These are phyloP conservation scores for Pulveroboletus sp. DNA, from an alignment of 768 basidiomycete genomes.

Conservation along the genomic window DNA sequence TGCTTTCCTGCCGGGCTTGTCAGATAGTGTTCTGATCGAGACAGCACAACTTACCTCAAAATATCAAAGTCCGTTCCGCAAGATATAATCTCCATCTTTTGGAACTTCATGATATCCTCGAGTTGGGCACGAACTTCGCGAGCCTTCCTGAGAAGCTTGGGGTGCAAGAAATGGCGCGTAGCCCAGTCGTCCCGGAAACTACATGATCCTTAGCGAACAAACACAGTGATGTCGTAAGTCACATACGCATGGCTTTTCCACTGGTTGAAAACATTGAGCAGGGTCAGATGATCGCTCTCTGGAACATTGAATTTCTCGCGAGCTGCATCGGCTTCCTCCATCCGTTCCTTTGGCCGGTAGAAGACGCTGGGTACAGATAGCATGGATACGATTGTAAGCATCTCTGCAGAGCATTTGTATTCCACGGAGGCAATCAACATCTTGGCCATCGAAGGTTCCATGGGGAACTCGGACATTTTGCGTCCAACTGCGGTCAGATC, in stretches of 20 bases:
- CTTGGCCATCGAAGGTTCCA: constrained; percentile 99
- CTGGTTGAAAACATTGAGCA: constrained; percentile 95
- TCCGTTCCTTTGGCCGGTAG: constrained; percentile 93
- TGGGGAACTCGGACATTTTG: constrained; percentile 99
- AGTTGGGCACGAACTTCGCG: constrained; percentile 93
- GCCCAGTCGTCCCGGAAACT: constrained; percentile 95
- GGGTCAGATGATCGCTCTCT: constrained; percentile 94
- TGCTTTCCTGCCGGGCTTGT: constrained; percentile 63
- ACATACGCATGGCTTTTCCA: constrained; percentile 94
- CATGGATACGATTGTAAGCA: constrained; percentile 99
- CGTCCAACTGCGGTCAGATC: constrained; percentile 88
- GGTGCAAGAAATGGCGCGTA: constrained; percentile 93
- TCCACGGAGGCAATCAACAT: constrained; percentile 93
- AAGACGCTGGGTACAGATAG: constrained; percentile 96
- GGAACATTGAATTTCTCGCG: constrained; percentile 98
- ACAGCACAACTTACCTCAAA: constrained; percentile 48
- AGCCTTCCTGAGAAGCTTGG: constrained; percentile 90
- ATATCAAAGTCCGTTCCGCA: constrained; percentile 95
- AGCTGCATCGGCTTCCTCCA: constrained; percentile 97
- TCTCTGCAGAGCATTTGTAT: constrained; percentile 88
- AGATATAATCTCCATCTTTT: constrained; percentile 91
- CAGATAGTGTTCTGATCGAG: background rate
- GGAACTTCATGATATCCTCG: constrained; percentile 99
- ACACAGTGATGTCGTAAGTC: background rate
- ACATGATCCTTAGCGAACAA: constrained; percentile 5